phyloP scores from a whole-genome alignment of 1,139 yeast species.

The Insectozyma bohioensis region DNA sequence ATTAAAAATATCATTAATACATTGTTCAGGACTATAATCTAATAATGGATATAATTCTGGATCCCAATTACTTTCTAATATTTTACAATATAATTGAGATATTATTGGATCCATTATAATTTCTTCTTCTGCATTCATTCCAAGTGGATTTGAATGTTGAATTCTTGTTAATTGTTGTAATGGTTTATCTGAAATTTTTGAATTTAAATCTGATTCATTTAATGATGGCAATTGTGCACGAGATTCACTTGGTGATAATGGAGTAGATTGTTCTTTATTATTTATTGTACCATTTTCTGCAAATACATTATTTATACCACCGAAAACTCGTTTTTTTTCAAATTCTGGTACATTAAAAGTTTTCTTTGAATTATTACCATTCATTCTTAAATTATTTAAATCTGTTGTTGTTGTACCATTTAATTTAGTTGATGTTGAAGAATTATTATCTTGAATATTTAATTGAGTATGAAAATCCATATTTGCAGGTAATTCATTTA shows the following conservation, averaged over 20 bases:
- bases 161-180: neutral
- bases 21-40: constrained; percentile 69
- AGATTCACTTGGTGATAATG: no score
- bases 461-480: constrained; percentile 44
- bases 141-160: constrained; percentile 1
- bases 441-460: constrained; percentile 29
- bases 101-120: constrained; percentile 52
- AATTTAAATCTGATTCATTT: neutral
- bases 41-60: constrained; percentile 57
- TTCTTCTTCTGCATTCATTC: constrained; percentile 9
- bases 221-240: no score
- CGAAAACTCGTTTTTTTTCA: constrained; percentile 38
- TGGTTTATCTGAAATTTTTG: neutral
- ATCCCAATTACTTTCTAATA: constrained; percentile 78
- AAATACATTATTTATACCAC: constrained; percentile 41
- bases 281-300: constrained; percentile 12
- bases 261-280: no score
- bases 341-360: constrained; percentile 37
- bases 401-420: constrained; percentile 5
- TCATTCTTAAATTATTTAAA: constrained; percentile 2
- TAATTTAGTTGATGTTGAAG: constrained; percentile 11
- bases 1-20: constrained; percentile 72
- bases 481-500: constrained; percentile 44
- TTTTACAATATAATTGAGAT: constrained; percentile 54
- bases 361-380: constrained; percentile 3